Evolutionary conservation across 805 yeast species (phyloP).

Genomic region (Cyberlindnera galapagoensis): DNA sequence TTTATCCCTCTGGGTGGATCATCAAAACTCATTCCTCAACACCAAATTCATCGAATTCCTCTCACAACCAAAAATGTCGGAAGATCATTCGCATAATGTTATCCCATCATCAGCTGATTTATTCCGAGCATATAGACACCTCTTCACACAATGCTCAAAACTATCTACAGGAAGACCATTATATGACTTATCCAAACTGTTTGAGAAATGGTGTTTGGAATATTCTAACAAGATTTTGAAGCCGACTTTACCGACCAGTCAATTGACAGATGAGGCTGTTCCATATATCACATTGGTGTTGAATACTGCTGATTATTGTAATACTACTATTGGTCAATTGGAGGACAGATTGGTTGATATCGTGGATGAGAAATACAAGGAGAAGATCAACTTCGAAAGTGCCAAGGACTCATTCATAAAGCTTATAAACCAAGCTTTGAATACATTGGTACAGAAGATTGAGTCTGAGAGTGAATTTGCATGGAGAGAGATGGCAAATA

Average conservation of each 20-base stretch:
- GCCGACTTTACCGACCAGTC: constrained; percentile 33
- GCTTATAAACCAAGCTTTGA: constrained; percentile 52
- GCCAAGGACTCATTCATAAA: constrained; percentile 52
- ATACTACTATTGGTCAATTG: constrained; percentile 69
- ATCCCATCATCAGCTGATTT: constrained; percentile 84
- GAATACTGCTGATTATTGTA: constrained; percentile 87
- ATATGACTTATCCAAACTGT: constrained; percentile 44
- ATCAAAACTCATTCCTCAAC: constrained; percentile 64
- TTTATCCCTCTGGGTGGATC: constrained; percentile 75
- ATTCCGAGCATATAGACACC: constrained; percentile 68
- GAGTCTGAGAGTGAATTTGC: constrained; percentile 55
- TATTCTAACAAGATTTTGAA: constrained; percentile 48
- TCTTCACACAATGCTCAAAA: constrained; percentile 62
- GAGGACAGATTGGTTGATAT: constrained; percentile 49
- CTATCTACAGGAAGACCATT: constrained; percentile 39
- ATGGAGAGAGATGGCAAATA: constrained; percentile 79
- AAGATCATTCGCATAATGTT: constrained; percentile 48
- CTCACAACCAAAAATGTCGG: constrained; percentile 50
- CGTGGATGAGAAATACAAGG: constrained; percentile 34
- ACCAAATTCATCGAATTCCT: constrained; percentile 60
- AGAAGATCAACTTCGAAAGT: constrained; percentile 44
- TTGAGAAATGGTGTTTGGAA: constrained; percentile 57
- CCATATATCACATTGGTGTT: constrained; percentile 63
- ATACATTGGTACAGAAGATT: constrained; percentile 49
- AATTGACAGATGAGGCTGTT: constrained; percentile 50